Evolutionary conservation across 1,284 basidiomycete species (phyloP), one percentile per base, ranked within the genome.

Genomic region (Heterobasidion parviporum): DNA sequence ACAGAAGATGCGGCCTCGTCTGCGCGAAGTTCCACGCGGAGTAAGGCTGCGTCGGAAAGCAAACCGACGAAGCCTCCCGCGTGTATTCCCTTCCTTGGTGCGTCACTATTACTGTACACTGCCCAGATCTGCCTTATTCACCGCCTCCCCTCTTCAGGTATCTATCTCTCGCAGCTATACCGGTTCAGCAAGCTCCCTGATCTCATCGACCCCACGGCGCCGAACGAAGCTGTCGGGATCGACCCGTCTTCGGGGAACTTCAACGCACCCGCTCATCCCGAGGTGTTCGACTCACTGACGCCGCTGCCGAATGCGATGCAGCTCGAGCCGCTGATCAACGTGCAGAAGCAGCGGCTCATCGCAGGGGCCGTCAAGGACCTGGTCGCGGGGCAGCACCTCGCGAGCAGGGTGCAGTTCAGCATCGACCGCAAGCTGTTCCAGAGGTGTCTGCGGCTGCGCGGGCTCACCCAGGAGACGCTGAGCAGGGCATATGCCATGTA

Each of bases 261-360:
- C 55, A 81, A 83, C 55, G 68, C 82, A 8, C 85, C 82, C 1
- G 79, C 82, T 20, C 84, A 86, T 61, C 87, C 89, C 0, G 85
- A 89, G 60, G 85, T 90, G 14, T 92, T 92, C 67, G 75, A 79
- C 1, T 75, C 83, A 15, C 77, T 92, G 3, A 75, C 81, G 2
- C 79, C 85, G 1, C 78, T 92, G 9, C 89, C 89, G 0, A 66
- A 79, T 0, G 78, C 77, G n/a, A 84, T 92, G 73, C 80, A 85
- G 60, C 78, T 94, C n/a, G 87, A 90, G 61, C 90, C 90, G 1
- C 72, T 94, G 55, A 88, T 94, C 71, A 94, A 93, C 67, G 82
- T 94, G 3, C 89, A 93, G 69, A 93, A 94, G 70, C 89, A 92
- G 65, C 82, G 92, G 33, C 71, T 84, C 60, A 87, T 91, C 54